Conservation (phyloP, 2,329 filamentous ascomycete genomes). For the Aspergillus puulaauensis region DNA sequence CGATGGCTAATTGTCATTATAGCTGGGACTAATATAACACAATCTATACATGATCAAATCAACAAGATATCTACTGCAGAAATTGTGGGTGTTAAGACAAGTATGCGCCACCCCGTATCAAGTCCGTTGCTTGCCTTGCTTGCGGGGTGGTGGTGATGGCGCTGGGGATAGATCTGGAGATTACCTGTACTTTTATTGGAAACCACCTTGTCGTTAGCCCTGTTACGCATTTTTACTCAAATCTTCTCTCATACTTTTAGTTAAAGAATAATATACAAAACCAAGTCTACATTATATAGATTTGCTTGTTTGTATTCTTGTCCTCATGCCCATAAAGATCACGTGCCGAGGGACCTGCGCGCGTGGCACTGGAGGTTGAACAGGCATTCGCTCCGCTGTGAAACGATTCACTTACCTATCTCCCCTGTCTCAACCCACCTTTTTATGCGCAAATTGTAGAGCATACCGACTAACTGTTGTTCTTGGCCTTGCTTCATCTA, state of each 20-base stretch:
- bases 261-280: neutral
- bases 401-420: neutral
- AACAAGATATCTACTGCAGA: neutral
- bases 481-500: neutral
- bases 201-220: conserved; percentile 16
- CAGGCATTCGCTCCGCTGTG: neutral
- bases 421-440: neutral
- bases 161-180: conserved; percentile 13
- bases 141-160: conserved; percentile 1
- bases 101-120: neutral
- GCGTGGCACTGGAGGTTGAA: neutral
- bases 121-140: neutral
- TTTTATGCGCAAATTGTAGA: neutral
- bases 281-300: neutral
- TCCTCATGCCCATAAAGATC: neutral
- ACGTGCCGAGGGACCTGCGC: conserved; percentile 13
- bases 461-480: neutral
- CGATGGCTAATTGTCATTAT: conserved; percentile 7
- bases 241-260: conserved; percentile 8
- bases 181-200: conserved; percentile 22
- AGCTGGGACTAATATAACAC: conserved; percentile 31
- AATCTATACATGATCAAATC: neutral
- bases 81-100: neutral
- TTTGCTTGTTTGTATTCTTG: neutral
- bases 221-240: conserved; percentile 3